Percentiles rank a stretch among this genome's conserved stretches.
Evolutionary conservation across 2,329 filamentous ascomycete species (phyloP).

Genomic region (Ceratocystis diversiconidia): DNA sequence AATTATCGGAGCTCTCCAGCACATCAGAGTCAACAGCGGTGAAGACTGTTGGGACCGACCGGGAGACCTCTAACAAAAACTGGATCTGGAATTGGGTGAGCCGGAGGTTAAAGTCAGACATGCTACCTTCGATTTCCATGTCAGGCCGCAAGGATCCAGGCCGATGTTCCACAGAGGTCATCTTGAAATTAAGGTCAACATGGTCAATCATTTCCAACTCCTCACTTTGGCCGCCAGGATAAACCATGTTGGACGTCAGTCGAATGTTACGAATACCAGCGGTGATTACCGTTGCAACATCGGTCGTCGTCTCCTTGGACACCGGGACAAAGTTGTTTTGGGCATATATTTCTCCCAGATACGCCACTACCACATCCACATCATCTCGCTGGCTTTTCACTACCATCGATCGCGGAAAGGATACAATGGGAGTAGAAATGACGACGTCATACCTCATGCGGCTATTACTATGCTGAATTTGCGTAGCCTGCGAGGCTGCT

Average conservation of each 20-base stretch:
- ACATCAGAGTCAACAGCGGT: conserved; percentile 25
- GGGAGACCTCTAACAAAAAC: conserved; percentile 75
- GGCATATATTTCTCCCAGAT: conserved; percentile 92
- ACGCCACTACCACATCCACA: conserved; percentile 72
- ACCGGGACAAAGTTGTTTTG: conserved; percentile 61
- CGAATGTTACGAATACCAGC: conserved; percentile 86
- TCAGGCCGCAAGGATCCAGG: conserved; percentile 67
- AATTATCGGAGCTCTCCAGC: background rate
- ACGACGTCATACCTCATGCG: conserved; percentile 90
- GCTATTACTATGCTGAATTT: conserved; percentile 78
- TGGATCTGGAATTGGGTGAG: conserved; percentile 85
- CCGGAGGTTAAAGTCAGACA: conserved; percentile 85
- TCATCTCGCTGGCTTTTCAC: conserved; percentile 61
- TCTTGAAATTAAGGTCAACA: conserved; percentile 82
- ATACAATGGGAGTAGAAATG: conserved; percentile 87
- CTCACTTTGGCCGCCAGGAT: conserved; percentile 55
- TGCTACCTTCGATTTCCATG: conserved; percentile 75
- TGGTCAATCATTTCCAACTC: conserved; percentile 95
- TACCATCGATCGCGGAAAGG: conserved; percentile 70
- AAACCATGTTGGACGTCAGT: conserved; percentile 80
- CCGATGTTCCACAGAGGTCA: conserved; percentile 82
- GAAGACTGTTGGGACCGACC: conserved; percentile 78
- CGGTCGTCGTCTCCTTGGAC: conserved; percentile 37
- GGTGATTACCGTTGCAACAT: conserved; percentile 76
- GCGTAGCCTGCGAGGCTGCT: conserved; percentile 81